Evolutionary conservation across 345 rosid genomes (phyloP).

Genomic region (Pseudoturritis turrita): DNA sequence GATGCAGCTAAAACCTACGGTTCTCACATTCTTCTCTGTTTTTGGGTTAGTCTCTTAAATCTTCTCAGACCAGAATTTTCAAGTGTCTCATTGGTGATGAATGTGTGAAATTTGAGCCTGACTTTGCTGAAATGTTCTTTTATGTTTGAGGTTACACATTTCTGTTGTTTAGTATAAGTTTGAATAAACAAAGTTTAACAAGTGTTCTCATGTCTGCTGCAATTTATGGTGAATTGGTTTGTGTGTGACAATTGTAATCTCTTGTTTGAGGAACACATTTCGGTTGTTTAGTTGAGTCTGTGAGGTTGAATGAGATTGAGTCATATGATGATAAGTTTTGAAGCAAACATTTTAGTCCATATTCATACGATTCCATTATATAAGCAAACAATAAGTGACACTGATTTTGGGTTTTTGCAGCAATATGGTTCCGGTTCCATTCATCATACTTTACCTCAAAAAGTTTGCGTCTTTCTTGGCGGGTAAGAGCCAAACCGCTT

Average conservation of each 20-base stretch:
- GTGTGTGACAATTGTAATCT: background rate
- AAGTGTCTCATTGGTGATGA: background rate
- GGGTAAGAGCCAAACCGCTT: conserved; percentile 53
- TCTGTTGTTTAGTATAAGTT: background rate
- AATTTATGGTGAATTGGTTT: background rate
- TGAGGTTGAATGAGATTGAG: background rate
- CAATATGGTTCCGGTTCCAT: conserved; percentile 96
- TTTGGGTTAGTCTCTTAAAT: conserved; percentile 58
- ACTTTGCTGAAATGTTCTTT: background rate
- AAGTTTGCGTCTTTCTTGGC: conserved; percentile 61
- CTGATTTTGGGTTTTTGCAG: conserved; percentile 36
- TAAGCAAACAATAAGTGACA: background rate
- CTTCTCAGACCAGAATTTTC: background rate
- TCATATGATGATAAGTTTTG: conserved; percentile 1
- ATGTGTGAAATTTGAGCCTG: background rate
- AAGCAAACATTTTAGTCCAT: background rate
- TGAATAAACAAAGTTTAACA: background rate
- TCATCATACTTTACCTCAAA: conserved; percentile 73
- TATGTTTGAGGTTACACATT: background rate
- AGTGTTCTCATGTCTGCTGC: background rate
- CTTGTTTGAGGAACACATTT: background rate
- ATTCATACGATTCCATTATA: background rate
- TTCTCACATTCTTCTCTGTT: conserved; percentile 55
- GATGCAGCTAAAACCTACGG: conserved; percentile 74
- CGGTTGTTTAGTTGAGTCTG: background rate